Conservation (phyloP, 2,329 filamentous ascomycete species). For the Pseudonectria foliicola region DNA sequence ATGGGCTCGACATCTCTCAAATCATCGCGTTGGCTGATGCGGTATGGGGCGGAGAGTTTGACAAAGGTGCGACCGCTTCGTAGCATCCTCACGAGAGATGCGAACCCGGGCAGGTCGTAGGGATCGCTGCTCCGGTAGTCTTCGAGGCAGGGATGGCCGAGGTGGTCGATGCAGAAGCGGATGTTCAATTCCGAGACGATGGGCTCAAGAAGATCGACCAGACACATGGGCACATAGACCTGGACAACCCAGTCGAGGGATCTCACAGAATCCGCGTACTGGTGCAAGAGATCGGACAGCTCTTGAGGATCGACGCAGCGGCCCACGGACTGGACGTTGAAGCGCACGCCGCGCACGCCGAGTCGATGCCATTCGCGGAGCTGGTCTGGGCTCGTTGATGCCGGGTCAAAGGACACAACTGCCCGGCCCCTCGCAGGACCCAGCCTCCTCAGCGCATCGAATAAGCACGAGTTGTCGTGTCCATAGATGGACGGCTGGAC, state of each 20-base stretch:
- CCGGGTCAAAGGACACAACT: conserved; percentile 50
- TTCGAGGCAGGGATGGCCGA: conserved; percentile 41
- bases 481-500: conserved; percentile 58
- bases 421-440: conserved; percentile 44
- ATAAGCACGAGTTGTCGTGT: conserved; percentile 50
- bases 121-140: conserved; percentile 13
- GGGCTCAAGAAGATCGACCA: conserved; percentile 39
- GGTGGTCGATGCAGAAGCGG: conserved; percentile 53
- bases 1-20: conserved; percentile 41
- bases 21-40: conserved; percentile 38
- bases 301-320: conserved; percentile 31
- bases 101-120: conserved; percentile 18
- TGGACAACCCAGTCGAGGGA: conserved; percentile 51
- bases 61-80: conserved; percentile 43
- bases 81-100: conserved; percentile 40
- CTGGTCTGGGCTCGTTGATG: conserved; percentile 25
- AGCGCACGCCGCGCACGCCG: conserved; percentile 51
- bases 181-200: conserved; percentile 43
- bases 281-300: conserved; percentile 34
- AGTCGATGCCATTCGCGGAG: conserved; percentile 47
- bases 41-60: conserved; percentile 53
- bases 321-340: conserved; percentile 51
- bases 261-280: conserved; percentile 43
- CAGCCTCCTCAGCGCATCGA: conserved; percentile 44
- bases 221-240: conserved; percentile 47